Evolutionary conservation across 2,329 filamentous ascomycete species (phyloP).

Genomic region (Exophiala calicioides): DNA sequence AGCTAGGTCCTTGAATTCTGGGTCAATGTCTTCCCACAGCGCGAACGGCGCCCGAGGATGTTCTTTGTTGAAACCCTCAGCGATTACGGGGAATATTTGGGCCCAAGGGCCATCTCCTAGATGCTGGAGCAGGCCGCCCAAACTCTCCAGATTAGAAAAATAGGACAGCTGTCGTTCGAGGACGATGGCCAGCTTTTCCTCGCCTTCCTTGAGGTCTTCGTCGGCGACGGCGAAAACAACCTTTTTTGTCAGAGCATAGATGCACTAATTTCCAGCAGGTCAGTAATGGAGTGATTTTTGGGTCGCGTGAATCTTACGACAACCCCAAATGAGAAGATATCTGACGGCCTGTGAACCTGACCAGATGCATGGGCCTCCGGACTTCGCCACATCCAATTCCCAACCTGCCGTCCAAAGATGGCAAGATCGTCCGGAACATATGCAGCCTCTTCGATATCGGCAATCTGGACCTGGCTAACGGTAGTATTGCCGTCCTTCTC

Average conservation of each 20-base stretch:
- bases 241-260: slow-evolving; percentile 47
- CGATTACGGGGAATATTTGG: slow-evolving; percentile 39
- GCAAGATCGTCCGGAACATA: slow-evolving; percentile 19
- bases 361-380: slow-evolving; percentile 39
- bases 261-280: too few relatives aligned
- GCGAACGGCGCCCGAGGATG: slow-evolving; percentile 47
- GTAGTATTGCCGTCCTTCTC: slow-evolving; percentile 19
- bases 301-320: slow-evolving; percentile 35
- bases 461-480: slow-evolving; percentile 35
- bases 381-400: slow-evolving; percentile 40
- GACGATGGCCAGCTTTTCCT: slow-evolving; percentile 44
- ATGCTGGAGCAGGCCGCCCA: slow-evolving; percentile 45
- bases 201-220: slow-evolving; percentile 37
- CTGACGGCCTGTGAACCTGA: slow-evolving; percentile 35
- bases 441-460: slow-evolving; percentile 35
- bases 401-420: slow-evolving; percentile 33
- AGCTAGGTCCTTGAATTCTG: slow-evolving; percentile 36
- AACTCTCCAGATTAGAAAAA: slow-evolving; percentile 47
- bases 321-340: slow-evolving; percentile 41
- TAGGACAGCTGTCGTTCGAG: slow-evolving; percentile 51
- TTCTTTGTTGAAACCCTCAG: slow-evolving; percentile 44
- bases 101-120: slow-evolving; percentile 47
- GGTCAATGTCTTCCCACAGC: slow-evolving; percentile 46
- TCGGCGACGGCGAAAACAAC: slow-evolving; percentile 45
- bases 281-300: too few relatives aligned